Evolutionary conservation across 2,329 filamentous ascomycete genomes (phyloP).

Genomic region (Microcyclosporella mali): DNA sequence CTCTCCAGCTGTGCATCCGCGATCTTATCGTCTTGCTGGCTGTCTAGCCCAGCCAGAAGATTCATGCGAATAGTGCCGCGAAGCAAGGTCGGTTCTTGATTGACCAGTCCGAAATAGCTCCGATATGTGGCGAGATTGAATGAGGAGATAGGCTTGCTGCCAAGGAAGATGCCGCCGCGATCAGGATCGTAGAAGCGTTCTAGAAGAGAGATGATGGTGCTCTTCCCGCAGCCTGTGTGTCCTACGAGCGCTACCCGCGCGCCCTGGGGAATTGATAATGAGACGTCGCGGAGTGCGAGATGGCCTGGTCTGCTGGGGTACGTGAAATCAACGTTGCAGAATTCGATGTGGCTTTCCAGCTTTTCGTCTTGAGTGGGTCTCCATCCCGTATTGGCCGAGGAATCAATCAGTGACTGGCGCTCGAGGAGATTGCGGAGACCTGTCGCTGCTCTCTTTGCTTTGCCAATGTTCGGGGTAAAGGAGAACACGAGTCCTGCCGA

Average conservation of each 20-base stretch:
- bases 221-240: constrained; percentile 44
- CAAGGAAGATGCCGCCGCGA: constrained; percentile 38
- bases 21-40: constrained; percentile 7
- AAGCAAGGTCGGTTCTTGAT: constrained; percentile 44
- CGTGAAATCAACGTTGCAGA: constrained; percentile 56
- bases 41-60: constrained; percentile 22
- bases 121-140: constrained; percentile 37
- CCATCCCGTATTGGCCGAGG: too few species aligned
- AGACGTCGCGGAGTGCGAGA: constrained; percentile 45
- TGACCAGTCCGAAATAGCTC: constrained; percentile 39
- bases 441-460: constrained; percentile 32
- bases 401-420: constrained; percentile 4
- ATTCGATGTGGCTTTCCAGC: constrained; percentile 38
- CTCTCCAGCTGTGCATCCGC: constrained; percentile 7
- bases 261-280: constrained; percentile 27
- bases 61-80: constrained; percentile 40
- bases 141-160: constrained; percentile 51
- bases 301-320: constrained; percentile 59
- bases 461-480: constrained; percentile 42
- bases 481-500: constrained; percentile 60
- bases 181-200: constrained; percentile 43
- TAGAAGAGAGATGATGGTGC: constrained; percentile 41
- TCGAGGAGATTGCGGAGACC: constrained; percentile 6
- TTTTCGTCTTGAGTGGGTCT: constrained; percentile 32
- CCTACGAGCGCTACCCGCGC: constrained; percentile 44